These are phyloP conservation scores for Barnettozyma siamensis DNA, from an alignment of 805 yeast genomes.

Conservation along the genomic window DNA sequence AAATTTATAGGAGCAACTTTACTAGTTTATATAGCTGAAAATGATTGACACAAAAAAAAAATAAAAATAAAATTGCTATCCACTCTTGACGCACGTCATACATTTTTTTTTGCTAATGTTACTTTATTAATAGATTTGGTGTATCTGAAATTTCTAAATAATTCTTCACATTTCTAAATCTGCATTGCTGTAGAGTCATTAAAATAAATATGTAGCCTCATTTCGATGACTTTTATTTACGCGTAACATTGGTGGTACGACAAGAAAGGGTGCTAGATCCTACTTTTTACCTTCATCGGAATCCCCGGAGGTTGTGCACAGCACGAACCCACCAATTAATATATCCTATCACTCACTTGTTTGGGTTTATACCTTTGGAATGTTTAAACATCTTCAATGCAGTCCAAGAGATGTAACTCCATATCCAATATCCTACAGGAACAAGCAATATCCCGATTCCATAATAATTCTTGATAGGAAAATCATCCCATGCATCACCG, in stretches of 20 bases:
- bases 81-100: neutral
- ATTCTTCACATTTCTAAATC: too few relatives aligned
- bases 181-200: too few relatives aligned
- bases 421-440: slow-evolving; percentile 46
- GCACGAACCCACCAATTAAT: too few relatives aligned
- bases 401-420: slow-evolving; percentile 74
- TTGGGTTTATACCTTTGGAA: slow-evolving; percentile 51
- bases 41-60: neutral
- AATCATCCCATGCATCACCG: slow-evolving; percentile 25
- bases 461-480: slow-evolving; percentile 35
- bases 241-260: too few relatives aligned
- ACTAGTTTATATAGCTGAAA: neutral
- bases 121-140: too few relatives aligned
- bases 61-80: neutral
- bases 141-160: too few relatives aligned
- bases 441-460: slow-evolving; percentile 28
- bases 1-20: neutral
- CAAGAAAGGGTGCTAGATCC: too few relatives aligned
- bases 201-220: too few relatives aligned
- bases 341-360: neutral
- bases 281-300: too few relatives aligned
- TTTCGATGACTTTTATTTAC: neutral
- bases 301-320: too few relatives aligned
- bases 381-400: slow-evolving; percentile 78
- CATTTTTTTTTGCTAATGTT: too few relatives aligned